phyloP scores from a whole-genome alignment of 2,329 filamentous ascomycete genomes.

The Fusarium nisikadoi region DNA sequence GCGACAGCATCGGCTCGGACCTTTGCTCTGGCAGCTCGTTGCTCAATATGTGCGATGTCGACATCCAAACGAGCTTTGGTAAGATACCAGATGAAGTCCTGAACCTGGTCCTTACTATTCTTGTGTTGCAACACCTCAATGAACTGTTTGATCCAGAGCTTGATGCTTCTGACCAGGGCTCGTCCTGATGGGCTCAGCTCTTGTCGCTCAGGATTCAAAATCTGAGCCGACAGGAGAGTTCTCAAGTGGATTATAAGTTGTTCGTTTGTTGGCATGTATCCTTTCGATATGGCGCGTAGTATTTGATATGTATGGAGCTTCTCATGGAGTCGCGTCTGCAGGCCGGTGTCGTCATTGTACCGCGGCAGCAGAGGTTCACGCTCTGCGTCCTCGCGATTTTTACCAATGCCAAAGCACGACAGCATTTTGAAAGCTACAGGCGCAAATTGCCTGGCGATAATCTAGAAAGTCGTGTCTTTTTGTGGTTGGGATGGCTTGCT shows the following conservation, averaged over 20 bases:
- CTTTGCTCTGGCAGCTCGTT: slow-evolving; percentile 45
- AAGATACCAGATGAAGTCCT: slow-evolving; percentile 91
- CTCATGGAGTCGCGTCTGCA: slow-evolving; percentile 82
- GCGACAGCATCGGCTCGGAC: slow-evolving; percentile 50
- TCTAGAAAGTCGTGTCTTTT: neutral
- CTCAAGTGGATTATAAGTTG: slow-evolving; percentile 84
- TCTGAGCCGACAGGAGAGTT: slow-evolving; percentile 78
- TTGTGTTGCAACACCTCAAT: slow-evolving; percentile 86
- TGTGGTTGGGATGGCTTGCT: neutral
- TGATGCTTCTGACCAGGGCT: slow-evolving; percentile 75
- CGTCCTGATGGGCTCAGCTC: slow-evolving; percentile 83
- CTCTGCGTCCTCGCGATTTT: slow-evolving; percentile 64
- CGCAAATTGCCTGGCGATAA: neutral
- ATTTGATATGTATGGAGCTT: slow-evolving; percentile 96
- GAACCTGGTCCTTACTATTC: slow-evolving; percentile 85
- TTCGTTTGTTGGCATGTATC: slow-evolving; percentile 92
- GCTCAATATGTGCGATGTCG: slow-evolving; percentile 46
- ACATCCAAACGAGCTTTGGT: slow-evolving; percentile 72
- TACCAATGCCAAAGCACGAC: slow-evolving; percentile 72
- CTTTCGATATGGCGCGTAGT: slow-evolving; percentile 80
- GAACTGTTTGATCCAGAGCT: slow-evolving; percentile 80
- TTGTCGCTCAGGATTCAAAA: slow-evolving; percentile 75
- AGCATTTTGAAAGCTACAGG: slow-evolving; percentile 54
- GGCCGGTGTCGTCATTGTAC: slow-evolving; percentile 82
- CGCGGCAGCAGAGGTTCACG: slow-evolving; percentile 83